Evolutionary conservation across 2,329 filamentous ascomycete genomes (phyloP).

Genomic region (Tolypocladium ophioglossoides): DNA sequence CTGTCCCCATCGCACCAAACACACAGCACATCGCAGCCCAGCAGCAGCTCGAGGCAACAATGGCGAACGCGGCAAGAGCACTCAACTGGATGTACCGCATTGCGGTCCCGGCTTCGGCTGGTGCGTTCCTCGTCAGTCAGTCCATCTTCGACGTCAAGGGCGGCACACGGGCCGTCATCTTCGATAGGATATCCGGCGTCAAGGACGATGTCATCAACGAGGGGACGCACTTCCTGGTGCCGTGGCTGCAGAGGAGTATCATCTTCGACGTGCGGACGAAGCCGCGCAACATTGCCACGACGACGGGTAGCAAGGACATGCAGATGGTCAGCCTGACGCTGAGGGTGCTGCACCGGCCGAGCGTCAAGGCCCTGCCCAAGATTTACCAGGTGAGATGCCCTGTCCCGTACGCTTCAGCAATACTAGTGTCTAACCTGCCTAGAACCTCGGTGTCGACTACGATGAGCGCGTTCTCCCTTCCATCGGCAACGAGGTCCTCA

Average conservation of each 20-base stretch:
- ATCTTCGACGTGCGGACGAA: constrained; percentile 96
- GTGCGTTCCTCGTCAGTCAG: constrained; percentile 56
- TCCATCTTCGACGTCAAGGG: constrained; percentile 96
- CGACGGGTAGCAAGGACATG: constrained; percentile 95
- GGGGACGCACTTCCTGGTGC: constrained; percentile 91
- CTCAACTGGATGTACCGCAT: constrained; percentile 54
- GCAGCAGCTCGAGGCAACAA: constrained; percentile 4
- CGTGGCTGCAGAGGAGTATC: constrained; percentile 91
- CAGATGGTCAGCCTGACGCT: constrained; percentile 99
- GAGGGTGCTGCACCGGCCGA: constrained; percentile 86
- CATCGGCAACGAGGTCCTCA: constrained; percentile 98
- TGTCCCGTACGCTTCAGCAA: background rate
- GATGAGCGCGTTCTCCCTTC: constrained; percentile 96
- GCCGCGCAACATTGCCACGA: constrained; percentile 94
- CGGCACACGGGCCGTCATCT: constrained; percentile 91
- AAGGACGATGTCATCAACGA: constrained; percentile 90
- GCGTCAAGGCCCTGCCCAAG: constrained; percentile 84
- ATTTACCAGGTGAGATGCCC: constrained; percentile 76
- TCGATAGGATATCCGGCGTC: constrained; percentile 85
- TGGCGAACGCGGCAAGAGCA: constrained; percentile 45
- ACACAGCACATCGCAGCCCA: background rate
- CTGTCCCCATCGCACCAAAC: background rate
- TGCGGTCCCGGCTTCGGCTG: constrained; percentile 65
- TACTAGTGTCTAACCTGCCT: background rate
- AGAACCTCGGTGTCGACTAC: constrained; percentile 97